A percentile compares a stretch with the other conserved stretches of the same genome.
phyloP scores from a whole-genome alignment of 2,329 filamentous ascomycete genomes.

The Epichloe baconii region DNA sequence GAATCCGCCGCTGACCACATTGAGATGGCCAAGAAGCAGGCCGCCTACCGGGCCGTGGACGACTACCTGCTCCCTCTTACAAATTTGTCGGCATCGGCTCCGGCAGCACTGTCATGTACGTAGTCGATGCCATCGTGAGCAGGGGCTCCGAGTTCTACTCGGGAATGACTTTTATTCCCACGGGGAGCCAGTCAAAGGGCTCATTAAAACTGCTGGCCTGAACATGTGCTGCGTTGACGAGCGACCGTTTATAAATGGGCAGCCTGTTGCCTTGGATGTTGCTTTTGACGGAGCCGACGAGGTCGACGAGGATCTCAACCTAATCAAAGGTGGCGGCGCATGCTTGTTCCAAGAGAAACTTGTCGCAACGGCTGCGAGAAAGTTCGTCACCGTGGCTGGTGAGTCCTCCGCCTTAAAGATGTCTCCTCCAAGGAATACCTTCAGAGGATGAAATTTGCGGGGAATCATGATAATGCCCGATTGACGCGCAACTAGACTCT shows the following conservation, averaged over 20 bases:
- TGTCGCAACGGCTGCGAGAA: conserved; percentile 70
- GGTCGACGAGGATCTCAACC: conserved; percentile 86
- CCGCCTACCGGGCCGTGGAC: conserved; percentile 59
- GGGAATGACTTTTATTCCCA: conserved; percentile 77
- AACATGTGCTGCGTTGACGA: conserved; percentile 66
- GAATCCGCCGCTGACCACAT: conserved; percentile 31
- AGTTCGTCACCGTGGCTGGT: conserved; percentile 81
- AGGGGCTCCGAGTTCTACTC: conserved; percentile 40
- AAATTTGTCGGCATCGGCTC: conserved; percentile 67
- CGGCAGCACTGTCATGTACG: conserved; percentile 71
- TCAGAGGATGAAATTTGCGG: background rate
- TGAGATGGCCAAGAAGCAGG: conserved; percentile 62
- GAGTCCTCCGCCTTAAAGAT: conserved; percentile 16
- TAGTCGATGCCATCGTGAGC: conserved; percentile 65
- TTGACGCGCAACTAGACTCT: conserved; percentile 46
- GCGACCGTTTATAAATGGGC: conserved; percentile 37
- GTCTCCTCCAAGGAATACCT: background rate
- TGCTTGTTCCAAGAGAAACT: conserved; percentile 97
- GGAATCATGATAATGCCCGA: conserved; percentile 5
- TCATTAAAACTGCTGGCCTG: conserved; percentile 70
- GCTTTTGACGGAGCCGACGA: conserved; percentile 96
- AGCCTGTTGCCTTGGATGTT: conserved; percentile 56
- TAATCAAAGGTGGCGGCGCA: conserved; percentile 96
- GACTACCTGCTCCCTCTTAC: conserved; percentile 54
- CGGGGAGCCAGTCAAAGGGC: conserved; percentile 78